These are phyloP conservation scores for Adansonia grandidieri DNA, from an alignment of 441 rosid genomes.

Conservation along the genomic window DNA sequence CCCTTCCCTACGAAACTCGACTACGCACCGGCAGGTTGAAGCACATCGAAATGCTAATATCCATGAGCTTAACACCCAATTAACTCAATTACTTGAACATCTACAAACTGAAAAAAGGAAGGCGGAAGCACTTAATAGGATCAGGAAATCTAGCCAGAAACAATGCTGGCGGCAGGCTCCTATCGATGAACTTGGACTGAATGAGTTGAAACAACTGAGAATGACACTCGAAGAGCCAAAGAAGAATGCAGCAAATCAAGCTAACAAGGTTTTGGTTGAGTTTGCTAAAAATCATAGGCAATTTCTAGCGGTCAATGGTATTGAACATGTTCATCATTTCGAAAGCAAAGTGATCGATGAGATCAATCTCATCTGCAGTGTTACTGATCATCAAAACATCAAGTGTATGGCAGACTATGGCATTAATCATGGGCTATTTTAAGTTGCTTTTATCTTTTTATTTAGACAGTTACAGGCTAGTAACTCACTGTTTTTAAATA, in stretches of 20 bases:
- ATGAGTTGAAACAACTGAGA: conserved; percentile 44
- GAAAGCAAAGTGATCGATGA: not conserved
- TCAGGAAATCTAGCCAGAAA: conserved; percentile 29
- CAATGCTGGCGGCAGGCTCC: conserved; percentile 57
- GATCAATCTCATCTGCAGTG: not conserved
- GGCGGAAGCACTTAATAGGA: conserved; percentile 39
- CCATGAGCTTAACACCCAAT: conserved; percentile 39
- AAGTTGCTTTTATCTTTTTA: not conserved
- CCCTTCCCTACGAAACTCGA: not conserved
- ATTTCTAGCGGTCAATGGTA: conserved; percentile 19
- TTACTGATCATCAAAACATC: not conserved
- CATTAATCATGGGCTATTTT: not conserved
- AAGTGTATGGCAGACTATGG: not conserved
- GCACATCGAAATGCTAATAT: conserved; percentile 45
- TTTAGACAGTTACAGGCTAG: not conserved
- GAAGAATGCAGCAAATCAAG: conserved; percentile 41
- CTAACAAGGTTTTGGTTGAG: conserved; percentile 35
- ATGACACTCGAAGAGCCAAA: conserved; percentile 35
- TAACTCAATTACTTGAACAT: conserved; percentile 36
- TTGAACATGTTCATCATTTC: conserved; percentile 12
- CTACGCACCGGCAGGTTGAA: conserved; percentile 27
- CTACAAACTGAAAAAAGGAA: conserved; percentile 44
- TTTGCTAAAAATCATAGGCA: conserved; percentile 23
- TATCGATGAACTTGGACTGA: conserved; percentile 37
- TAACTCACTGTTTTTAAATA: not conserved